A percentile compares a stretch with the other conserved stretches of the same genome.
These are phyloP conservation scores for Euphorbia peplus DNA, from an alignment of 345 rosid genomes.

Conservation along the genomic window DNA sequence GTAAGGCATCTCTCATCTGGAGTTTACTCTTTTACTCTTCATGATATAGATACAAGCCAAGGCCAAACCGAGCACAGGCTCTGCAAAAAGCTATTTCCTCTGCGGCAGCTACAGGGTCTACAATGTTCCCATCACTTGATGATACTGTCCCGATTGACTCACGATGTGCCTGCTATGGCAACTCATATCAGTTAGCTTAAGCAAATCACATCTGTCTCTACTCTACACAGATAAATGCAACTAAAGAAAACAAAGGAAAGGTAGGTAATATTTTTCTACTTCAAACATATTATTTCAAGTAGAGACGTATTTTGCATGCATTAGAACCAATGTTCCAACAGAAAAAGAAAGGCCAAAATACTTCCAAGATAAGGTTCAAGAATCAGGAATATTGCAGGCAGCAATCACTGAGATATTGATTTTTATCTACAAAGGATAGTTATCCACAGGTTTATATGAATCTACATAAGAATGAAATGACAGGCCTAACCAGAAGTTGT, in stretches of 20 bases:
- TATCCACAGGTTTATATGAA: background rate
- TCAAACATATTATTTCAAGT: background rate
- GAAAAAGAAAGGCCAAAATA: background rate
- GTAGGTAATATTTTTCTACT: background rate
- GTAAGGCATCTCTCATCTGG: conserved; percentile 11
- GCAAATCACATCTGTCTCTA: background rate
- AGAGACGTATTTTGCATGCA: no score
- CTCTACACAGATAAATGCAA: background rate
- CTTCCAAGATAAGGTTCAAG: background rate
- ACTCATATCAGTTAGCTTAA: background rate
- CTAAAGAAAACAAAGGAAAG: background rate
- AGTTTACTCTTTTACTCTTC: no score
- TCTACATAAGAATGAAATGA: background rate
- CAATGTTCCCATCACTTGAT: conserved; percentile 33
- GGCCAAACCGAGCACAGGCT: conserved; percentile 95
- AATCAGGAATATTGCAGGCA: background rate
- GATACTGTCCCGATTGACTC: conserved; percentile 86
- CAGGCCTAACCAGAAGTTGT: background rate
- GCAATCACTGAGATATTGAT: background rate
- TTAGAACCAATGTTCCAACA: background rate
- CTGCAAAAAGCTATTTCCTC: conserved; percentile 97
- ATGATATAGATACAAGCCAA: conserved; percentile 86
- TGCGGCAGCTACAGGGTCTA: conserved; percentile 82
- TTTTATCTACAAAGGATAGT: background rate
- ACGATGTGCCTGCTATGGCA: conserved; percentile 67